These are phyloP conservation scores for Phytophthora boehmeriae DNA, from an alignment of 352 stramenopile species.

Conservation along the genomic window DNA sequence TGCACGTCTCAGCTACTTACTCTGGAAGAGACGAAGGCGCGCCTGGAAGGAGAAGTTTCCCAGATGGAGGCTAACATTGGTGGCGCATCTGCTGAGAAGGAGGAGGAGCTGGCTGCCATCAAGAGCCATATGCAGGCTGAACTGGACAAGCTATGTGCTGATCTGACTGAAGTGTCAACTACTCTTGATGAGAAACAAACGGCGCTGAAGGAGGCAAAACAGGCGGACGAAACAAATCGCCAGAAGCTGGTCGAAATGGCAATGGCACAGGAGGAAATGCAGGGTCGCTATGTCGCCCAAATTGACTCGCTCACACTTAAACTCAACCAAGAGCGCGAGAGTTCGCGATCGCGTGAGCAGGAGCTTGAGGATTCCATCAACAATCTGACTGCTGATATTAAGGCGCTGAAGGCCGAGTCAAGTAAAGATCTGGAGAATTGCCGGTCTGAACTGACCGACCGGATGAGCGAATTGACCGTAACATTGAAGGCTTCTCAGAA, in stretches of 20 bases:
- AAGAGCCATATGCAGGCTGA: constrained; percentile 36
- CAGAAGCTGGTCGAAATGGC: constrained; percentile 49
- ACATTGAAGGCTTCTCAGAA: constrained; percentile 45
- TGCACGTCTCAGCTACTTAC: constrained; percentile 39
- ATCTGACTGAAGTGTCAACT: constrained; percentile 34
- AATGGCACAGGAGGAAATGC: constrained; percentile 49
- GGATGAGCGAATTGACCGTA: constrained; percentile 41
- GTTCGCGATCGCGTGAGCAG: constrained; percentile 45
- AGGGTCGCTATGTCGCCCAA: constrained; percentile 41
- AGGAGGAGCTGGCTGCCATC: constrained; percentile 29
- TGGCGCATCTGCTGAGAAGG: constrained; percentile 34
- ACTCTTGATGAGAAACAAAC: constrained; percentile 40
- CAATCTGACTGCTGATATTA: constrained; percentile 41
- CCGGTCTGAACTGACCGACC: constrained; percentile 25
- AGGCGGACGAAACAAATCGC: constrained; percentile 42
- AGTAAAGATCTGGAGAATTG: constrained; percentile 32
- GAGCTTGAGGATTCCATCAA: constrained; percentile 43
- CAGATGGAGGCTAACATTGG: constrained; percentile 44
- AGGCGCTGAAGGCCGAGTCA: constrained; percentile 39
- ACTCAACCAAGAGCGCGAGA: constrained; percentile 54
- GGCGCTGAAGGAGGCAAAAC: constrained; percentile 38
- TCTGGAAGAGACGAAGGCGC: constrained; percentile 42
- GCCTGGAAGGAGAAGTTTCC: constrained; percentile 45
- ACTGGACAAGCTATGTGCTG: constrained; percentile 31
- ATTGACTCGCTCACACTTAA: constrained; percentile 48